Evolutionary conservation across 352 stramenopile species (phyloP).

Genomic region (Lagenidium sp.): DNA sequence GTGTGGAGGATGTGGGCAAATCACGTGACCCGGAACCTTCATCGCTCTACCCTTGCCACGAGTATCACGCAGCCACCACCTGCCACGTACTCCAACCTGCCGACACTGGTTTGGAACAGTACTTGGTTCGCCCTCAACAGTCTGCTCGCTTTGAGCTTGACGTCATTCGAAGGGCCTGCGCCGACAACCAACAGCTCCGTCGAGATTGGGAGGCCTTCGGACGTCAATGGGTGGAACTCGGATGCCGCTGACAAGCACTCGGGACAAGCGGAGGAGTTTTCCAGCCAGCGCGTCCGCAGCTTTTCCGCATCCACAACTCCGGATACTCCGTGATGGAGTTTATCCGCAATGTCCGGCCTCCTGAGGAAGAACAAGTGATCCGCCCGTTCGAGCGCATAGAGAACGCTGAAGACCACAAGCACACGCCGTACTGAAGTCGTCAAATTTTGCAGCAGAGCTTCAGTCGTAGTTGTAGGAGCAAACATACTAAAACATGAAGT

Average conservation of each 20-base stretch:
- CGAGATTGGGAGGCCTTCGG: not conserved
- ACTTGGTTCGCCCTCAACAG: too few relatives aligned
- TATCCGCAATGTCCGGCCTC: not conserved
- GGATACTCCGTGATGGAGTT: too few relatives aligned
- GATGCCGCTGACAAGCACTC: too few relatives aligned
- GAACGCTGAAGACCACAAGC: not conserved
- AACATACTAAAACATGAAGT: too few relatives aligned
- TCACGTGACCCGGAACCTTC: constrained; percentile 2
- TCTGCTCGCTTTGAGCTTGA: not conserved
- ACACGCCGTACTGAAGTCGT: not conserved
- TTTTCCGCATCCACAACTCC: too few relatives aligned
- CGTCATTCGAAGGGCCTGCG: not conserved
- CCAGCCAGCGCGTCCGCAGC: too few relatives aligned
- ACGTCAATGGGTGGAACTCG: too few relatives aligned
- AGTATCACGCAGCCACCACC: not conserved
- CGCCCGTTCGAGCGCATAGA: not conserved
- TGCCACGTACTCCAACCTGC: not conserved
- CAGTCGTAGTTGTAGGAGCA: too few relatives aligned
- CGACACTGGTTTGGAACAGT: too few relatives aligned
- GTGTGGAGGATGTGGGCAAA: constrained; percentile 5
- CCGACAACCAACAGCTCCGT: not conserved
- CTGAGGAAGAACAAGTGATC: not conserved
- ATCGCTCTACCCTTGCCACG: not conserved
- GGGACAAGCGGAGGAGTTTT: too few relatives aligned
- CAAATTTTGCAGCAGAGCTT: too few relatives aligned